These are phyloP conservation scores for Fusarium subtropicale DNA, from an alignment of 2,329 filamentous ascomycete genomes.

Conservation along the genomic window DNA sequence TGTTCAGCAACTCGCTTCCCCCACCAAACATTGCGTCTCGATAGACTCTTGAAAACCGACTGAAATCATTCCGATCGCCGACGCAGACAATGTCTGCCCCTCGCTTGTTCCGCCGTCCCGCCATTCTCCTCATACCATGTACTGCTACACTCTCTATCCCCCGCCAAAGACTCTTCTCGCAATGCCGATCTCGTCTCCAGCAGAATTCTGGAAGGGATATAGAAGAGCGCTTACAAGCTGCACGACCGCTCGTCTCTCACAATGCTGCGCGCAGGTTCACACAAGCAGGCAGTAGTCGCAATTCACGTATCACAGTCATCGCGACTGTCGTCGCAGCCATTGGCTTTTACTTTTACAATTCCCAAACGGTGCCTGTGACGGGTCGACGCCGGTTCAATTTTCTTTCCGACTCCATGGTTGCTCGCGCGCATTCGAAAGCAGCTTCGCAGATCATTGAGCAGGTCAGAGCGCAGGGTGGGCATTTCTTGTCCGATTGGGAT, in stretches of 20 bases:
- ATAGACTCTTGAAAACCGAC: background rate
- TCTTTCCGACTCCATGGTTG: constrained; percentile 67
- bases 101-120: constrained; percentile 33
- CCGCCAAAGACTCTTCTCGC: constrained; percentile 41
- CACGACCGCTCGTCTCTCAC: constrained; percentile 51
- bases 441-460: constrained; percentile 62
- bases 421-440: constrained; percentile 51
- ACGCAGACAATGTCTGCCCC: constrained; percentile 36
- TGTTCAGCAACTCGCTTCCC: background rate
- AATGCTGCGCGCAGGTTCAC: constrained; percentile 44
- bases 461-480: constrained; percentile 62
- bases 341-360: constrained; percentile 73
- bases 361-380: constrained; percentile 79
- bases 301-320: constrained; percentile 54
- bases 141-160: constrained; percentile 12
- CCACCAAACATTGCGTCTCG: background rate
- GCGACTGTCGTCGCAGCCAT: constrained; percentile 58
- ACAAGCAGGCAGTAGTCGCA: constrained; percentile 47
- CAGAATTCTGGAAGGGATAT: constrained; percentile 41
- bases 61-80: background rate
- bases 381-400: constrained; percentile 79
- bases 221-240: constrained; percentile 42
- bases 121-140: constrained; percentile 14
- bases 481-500: constrained; percentile 71
- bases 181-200: constrained; percentile 32